Conservation (phyloP, 2,329 filamentous ascomycete genomes). For the Microsporum ferrugineum region DNA sequence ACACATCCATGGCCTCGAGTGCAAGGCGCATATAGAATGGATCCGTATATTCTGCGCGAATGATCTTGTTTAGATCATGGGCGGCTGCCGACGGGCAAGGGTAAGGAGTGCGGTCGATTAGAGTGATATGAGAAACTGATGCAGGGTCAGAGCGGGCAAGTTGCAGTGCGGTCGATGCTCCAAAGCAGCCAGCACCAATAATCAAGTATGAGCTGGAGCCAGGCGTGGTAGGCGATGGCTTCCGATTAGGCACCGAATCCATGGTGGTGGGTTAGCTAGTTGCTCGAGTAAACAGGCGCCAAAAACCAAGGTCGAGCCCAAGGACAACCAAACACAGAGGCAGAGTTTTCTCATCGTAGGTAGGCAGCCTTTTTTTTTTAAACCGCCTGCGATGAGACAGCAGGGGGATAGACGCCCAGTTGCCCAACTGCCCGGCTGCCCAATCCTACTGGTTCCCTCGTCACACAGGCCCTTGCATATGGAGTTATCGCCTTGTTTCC, state of each 20-base stretch:
- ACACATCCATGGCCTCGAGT: constrained; percentile 6
- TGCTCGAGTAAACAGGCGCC: too few species aligned
- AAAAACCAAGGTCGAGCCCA: too few species aligned
- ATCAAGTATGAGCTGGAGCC: constrained; percentile 26
- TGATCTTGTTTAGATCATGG: constrained; percentile 11
- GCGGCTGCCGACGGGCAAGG: constrained; percentile 6
- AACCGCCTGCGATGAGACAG: too few species aligned
- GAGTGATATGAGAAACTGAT: neutral
- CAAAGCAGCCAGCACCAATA: constrained; percentile 43
- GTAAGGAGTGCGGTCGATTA: constrained; percentile 6
- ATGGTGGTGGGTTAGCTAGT: neutral
- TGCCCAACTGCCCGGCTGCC: too few species aligned
- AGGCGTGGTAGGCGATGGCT: neutral
- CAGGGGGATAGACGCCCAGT: too few species aligned
- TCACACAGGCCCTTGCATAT: too few species aligned
- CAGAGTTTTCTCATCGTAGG: too few species aligned
- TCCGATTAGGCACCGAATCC: neutral
- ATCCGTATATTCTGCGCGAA: constrained; percentile 8
- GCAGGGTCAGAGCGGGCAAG: constrained; percentile 6
- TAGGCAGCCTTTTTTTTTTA: too few species aligned
- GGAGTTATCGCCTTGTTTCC: too few species aligned
- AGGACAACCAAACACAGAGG: too few species aligned
- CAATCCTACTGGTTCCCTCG: too few species aligned
- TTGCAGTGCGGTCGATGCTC: constrained; percentile 19
- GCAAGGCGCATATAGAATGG: constrained; percentile 7